These are phyloP conservation scores for Auricularia heimuer DNA, from an alignment of 768 basidiomycete genomes.

Conservation along the genomic window DNA sequence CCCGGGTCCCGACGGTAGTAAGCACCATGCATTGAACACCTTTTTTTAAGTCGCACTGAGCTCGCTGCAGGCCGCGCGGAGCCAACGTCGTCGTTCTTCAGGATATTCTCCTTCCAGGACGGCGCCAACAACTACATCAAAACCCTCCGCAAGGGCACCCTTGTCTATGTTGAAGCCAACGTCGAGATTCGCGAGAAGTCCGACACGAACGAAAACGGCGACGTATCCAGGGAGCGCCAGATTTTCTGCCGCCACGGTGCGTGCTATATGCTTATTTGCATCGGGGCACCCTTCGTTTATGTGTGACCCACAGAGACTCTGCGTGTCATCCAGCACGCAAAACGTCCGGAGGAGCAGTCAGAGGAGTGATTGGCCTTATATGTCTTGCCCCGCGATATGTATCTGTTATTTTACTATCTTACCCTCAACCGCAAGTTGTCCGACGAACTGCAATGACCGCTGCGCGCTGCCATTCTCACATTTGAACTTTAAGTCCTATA, in stretches of 20 bases:
- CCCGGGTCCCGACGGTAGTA: conserved; percentile 52
- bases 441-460: too few species aligned
- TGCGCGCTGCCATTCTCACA: too few species aligned
- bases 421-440: conserved; percentile 4
- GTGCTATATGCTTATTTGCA: conserved; percentile 9
- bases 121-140: conserved; percentile 51
- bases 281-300: too few species aligned
- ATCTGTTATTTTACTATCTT: neutral
- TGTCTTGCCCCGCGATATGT: neutral
- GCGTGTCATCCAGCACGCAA: neutral
- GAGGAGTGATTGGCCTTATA: neutral
- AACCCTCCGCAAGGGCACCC: conserved; percentile 56
- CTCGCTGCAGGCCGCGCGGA: conserved; percentile 37
- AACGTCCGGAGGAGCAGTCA: neutral
- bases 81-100: conserved; percentile 60
- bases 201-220: conserved; percentile 52
- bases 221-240: conserved; percentile 63
- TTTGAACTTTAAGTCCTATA: too few species aligned
- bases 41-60: neutral
- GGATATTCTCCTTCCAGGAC: conserved; percentile 63
- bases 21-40: conserved; percentile 14
- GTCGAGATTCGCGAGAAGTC: conserved; percentile 65
- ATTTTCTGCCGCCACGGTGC: conserved; percentile 75
- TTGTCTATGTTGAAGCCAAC: conserved; percentile 72
- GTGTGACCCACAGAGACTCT: neutral